Base-by-base conservation (phyloP, 1,284 basidiomycete genomes). In the Neonothopanus nambi region DNA sequence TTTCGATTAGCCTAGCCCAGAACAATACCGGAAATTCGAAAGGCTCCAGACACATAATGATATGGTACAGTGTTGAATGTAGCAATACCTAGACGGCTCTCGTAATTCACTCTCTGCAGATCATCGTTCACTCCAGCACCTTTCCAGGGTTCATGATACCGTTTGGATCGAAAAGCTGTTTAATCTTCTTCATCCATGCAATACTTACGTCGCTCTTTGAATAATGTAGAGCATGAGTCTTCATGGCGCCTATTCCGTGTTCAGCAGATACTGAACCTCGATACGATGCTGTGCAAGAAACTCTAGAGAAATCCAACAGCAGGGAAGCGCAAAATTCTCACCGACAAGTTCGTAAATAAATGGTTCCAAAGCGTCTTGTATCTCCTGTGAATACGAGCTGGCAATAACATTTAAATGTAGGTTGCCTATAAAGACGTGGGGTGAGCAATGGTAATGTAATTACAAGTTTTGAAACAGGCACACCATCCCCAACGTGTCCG, bases 391-490 rank as follows among this genome's bases (percentile, higher is more conserved):
- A 69, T 95, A 99, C 35, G 81, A 75, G 51, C 87, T 70, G 0
- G 95, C 95, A n/a, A 95, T 83, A 47, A 96, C 82, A 70, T 99
- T 99, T 67, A 99, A 74, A 67, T 99, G 96, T 48, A 99, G 71
- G 65, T 99, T 99, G 12, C 93, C 93, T 94, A 61, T 12, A 44
- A 49, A 54, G 36, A 48, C 18, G n/a, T n/a, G 7, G 15, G 8
- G 9, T 13, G 8, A 24, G 7, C 17, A 51, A 17, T 28, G 24
- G 35, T 39, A 6, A 24, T 3, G 9, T 26, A 42, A 26, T 13
- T 30, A 7, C 2, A 20, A 17, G 24, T 17, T 26, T 5, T 26
- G 33, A n/a, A 26, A 5, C 35, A 28, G 12, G 70, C 85, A 65
- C 65, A 88, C 95, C 94, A 71, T 99, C 96, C 21, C 97, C 96